These are phyloP conservation scores for Amesomyces nigricolor DNA, from an alignment of 2,329 filamentous ascomycete genomes.

Conservation along the genomic window DNA sequence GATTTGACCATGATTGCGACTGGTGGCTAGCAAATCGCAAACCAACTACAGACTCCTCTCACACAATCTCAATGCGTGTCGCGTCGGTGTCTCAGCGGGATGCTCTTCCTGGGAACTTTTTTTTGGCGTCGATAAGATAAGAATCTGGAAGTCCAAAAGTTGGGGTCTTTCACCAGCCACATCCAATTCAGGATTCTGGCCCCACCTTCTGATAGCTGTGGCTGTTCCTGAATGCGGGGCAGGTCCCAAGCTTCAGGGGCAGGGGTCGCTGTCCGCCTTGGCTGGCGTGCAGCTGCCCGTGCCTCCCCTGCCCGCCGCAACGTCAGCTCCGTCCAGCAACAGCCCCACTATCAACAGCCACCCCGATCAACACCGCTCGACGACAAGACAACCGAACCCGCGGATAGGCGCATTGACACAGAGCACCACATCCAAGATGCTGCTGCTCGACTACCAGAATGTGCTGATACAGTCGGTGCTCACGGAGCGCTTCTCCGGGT, in stretches of 20 bases:
- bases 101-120: conserved; percentile 25
- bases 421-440: conserved; percentile 50
- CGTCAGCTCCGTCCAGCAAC: conserved; percentile 22
- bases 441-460: conserved; percentile 98
- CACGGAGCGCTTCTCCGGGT: conserved; percentile 90
- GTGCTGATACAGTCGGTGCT: conserved; percentile 94
- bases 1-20: conserved; percentile 77
- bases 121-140: conserved; percentile 30
- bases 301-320: conserved; percentile 13
- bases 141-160: not conserved
- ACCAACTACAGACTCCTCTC: conserved; percentile 17
- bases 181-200: no score
- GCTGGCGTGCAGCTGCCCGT: not conserved
- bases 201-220: no score
- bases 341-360: conserved; percentile 17
- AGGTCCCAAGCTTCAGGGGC: conserved; percentile 13
- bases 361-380: conserved; percentile 15
- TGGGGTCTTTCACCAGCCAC: conserved; percentile 19
- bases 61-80: conserved; percentile 15
- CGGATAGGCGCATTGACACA: conserved; percentile 18
- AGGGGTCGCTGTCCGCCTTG: conserved; percentile 3
- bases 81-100: conserved; percentile 16
- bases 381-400: conserved; percentile 1
- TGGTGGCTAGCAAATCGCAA: conserved; percentile 12
- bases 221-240: conserved; percentile 17